Conservation (phyloP, 176 grass and related monocot species). For the Phyllostachys edulis region DNA sequence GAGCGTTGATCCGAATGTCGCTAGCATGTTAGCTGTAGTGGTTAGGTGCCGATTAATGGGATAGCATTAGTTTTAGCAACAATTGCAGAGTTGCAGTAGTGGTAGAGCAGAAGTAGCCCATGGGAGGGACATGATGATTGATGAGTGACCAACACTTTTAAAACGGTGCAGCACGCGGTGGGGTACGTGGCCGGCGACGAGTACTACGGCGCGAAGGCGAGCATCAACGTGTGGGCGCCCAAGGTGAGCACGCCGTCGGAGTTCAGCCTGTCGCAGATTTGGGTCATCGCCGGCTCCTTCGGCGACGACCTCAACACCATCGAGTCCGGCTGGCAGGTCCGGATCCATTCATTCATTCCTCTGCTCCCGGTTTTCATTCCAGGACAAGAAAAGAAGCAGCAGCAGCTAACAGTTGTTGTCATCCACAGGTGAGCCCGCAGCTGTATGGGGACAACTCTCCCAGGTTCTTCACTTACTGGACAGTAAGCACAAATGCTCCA, state of each 20-base stretch:
- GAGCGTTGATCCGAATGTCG: conserved; percentile 7
- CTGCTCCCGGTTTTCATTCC: neutral
- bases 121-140: neutral
- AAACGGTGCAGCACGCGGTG: conserved; percentile 66
- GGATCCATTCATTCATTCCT: neutral
- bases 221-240: conserved; percentile 92
- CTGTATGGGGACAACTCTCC: conserved; percentile 83
- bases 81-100: neutral
- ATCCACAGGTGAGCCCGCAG: conserved; percentile 78
- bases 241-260: conserved; percentile 61
- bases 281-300: conserved; percentile 93
- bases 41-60: neutral
- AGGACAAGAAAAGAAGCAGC: neutral
- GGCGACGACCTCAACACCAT: conserved; percentile 92
- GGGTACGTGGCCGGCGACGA: conserved; percentile 80
- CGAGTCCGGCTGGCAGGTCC: conserved; percentile 89
- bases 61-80: neutral
- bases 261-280: conserved; percentile 95
- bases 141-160: too few relatives aligned
- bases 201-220: conserved; percentile 92
- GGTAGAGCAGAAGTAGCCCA: neutral
- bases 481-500: conserved; percentile 27
- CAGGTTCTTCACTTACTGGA: conserved; percentile 98
- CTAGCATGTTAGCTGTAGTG: neutral
- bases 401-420: neutral